Conservation (phyloP, 1,284 basidiomycete genomes). For the Inonotus hispidus region DNA sequence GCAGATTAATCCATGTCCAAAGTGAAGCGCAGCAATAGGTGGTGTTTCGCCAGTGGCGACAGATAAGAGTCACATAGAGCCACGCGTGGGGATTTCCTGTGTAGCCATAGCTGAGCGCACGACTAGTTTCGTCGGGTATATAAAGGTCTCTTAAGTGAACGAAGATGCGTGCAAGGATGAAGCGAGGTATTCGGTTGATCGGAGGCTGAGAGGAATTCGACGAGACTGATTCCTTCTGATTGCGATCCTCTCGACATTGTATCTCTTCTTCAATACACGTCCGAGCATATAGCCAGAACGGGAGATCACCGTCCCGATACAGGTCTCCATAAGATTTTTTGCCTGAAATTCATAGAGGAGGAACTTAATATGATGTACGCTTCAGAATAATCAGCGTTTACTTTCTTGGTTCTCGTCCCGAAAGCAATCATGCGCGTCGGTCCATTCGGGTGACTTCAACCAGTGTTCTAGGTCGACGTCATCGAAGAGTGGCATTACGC, state of each 20-base stretch:
- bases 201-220: not conserved
- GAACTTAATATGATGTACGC: not conserved
- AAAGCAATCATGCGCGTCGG: not conserved
- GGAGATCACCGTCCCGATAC: not conserved
- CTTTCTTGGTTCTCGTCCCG: not conserved
- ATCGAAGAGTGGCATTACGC: not conserved
- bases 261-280: constrained; percentile 1
- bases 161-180: not conserved
- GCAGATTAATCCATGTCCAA: not conserved
- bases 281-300: constrained; percentile 4
- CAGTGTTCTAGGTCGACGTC: not conserved
- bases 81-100: not conserved
- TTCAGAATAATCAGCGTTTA: not conserved
- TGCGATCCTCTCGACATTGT: not conserved
- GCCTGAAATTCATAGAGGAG: not conserved
- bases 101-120: not conserved
- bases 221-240: not conserved
- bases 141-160: not conserved
- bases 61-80: not conserved
- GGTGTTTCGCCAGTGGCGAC: constrained; percentile 1
- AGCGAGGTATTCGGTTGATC: not conserved
- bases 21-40: not conserved
- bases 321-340: not conserved
- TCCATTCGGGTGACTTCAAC: not conserved
- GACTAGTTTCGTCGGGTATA: not conserved